Evolutionary conservation across 768 basidiomycete species (phyloP).

Genomic region (Cystofilobasidium macerans): DNA sequence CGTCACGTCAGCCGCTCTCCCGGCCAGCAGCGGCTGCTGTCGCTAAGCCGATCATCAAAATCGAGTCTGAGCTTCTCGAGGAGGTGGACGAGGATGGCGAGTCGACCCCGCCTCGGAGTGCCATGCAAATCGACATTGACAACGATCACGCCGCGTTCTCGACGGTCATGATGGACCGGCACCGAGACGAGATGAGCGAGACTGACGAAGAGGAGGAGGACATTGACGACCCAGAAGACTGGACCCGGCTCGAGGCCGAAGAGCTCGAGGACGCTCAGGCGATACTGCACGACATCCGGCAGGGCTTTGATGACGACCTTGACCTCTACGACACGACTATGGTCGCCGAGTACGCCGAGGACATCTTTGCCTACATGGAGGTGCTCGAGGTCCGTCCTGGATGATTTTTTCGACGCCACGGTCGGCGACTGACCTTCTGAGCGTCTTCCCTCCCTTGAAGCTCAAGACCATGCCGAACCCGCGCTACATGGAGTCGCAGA

Average conservation of each 20-base stretch:
- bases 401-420: not conserved
- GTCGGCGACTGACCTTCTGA: not conserved
- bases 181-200: constrained; percentile 8
- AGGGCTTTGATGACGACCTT: constrained; percentile 55
- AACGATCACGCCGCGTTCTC: constrained; percentile 23
- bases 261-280: constrained; percentile 34
- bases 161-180: constrained; percentile 12
- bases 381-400: constrained; percentile 64
- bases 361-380: constrained; percentile 93
- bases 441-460: constrained; percentile 40
- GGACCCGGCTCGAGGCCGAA: constrained; percentile 38
- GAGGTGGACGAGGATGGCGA: constrained; percentile 13
- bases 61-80: constrained; percentile 16
- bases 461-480: constrained; percentile 79
- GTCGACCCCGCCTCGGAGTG: constrained; percentile 7
- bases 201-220: constrained; percentile 25
- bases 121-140: constrained; percentile 24
- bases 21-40: constrained; percentile 1
- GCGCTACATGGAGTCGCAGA: constrained; percentile 86
- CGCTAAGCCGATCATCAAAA: constrained; percentile 20
- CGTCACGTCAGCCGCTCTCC: not conserved
- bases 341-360: constrained; percentile 98
- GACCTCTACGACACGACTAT: constrained; percentile 79
- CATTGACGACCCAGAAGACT: constrained; percentile 41
- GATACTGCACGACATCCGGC: constrained; percentile 57